phyloP scores from a whole-genome alignment of 202 grass and related monocot species.

The Panicum virgatum region DNA sequence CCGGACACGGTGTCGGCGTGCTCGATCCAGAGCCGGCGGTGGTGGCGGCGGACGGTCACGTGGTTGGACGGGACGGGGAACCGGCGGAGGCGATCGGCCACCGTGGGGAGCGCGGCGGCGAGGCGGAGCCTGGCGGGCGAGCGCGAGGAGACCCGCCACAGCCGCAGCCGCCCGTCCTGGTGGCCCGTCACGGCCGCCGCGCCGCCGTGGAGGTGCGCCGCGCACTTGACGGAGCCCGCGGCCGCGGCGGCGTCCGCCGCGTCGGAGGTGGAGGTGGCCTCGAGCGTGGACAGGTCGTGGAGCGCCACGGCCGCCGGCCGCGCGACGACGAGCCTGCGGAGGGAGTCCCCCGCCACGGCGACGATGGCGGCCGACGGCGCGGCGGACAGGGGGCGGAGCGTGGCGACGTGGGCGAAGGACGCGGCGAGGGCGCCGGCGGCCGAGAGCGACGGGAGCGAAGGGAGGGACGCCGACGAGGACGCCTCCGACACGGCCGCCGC shows the following conservation, averaged over 20 bases:
- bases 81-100: slow-evolving; percentile 59
- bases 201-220: slow-evolving; percentile 37
- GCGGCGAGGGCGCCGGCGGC: not conserved
- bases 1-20: slow-evolving; percentile 68
- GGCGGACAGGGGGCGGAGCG: slow-evolving; percentile 40
- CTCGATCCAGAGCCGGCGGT: slow-evolving; percentile 72
- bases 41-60: slow-evolving; percentile 58
- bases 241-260: not conserved
- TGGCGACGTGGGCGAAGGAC: slow-evolving; percentile 47
- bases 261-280: slow-evolving; percentile 24
- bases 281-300: slow-evolving; percentile 48
- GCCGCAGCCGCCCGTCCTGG: slow-evolving; percentile 64
- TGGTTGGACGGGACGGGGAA: slow-evolving; percentile 75
- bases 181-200: slow-evolving; percentile 53
- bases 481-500: slow-evolving; percentile 49
- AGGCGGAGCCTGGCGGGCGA: slow-evolving; percentile 43
- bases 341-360: not conserved
- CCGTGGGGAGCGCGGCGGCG: slow-evolving; percentile 59
- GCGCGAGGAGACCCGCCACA: slow-evolving; percentile 54
- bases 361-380: not conserved
- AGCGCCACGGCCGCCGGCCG: slow-evolving; percentile 40
- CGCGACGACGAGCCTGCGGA: slow-evolving; percentile 37
- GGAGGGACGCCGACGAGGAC: slow-evolving; percentile 57
- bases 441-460: slow-evolving; percentile 48
- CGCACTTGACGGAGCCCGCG: slow-evolving; percentile 71